Evolutionary conservation across 2,329 filamentous ascomycete genomes (phyloP), one percentile per base, ranked within the genome.

Genomic region (Fulvia fulva): DNA sequence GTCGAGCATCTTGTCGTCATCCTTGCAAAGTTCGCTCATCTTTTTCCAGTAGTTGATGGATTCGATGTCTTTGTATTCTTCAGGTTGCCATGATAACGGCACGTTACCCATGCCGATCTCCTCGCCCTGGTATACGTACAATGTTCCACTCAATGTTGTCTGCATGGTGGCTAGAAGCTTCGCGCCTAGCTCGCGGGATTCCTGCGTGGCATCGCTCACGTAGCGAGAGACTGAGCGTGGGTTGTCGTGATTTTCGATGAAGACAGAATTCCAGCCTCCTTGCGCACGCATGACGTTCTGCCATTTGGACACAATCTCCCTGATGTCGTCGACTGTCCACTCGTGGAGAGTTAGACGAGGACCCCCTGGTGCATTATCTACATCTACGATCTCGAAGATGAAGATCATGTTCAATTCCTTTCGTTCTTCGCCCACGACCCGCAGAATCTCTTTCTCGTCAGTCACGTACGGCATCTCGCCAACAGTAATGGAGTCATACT

Each of bases 391-490:
- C 56, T 78, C 76, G 62, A 79, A 79, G 59, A 77, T 75, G 69
- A 80, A 79, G 23, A 80, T 75, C 77, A 80, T 79, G 53, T 78
- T 75, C 25, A 80, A 68, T 61, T 79, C 76, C 30, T 74, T 71
- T 41, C 71, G 62, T 19, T 73, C 63, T 8, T 75, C 71, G 25
- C 74, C 74, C 3, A 80, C 75, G 34, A 76, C 74, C 26, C 70
- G 72, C 21, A 79, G 64, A 9, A 79, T 76, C 51, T 76, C 75
- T 5, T 73, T 67, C 12, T 75, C 73, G 59, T 80, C 76, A 8
- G 73, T 71, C 14, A 79, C 76, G 52, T 78, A 80, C 0, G 83
- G 83, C 81, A 86, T 85, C 67, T 86, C 83, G 22, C 83, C 83
- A 0, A 85, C 82, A 9, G 83, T 83, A 58, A 85, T 81, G 1